Evolutionary conservation across 345 rosid genomes (phyloP), one percentile per base, ranked within the genome.

Genomic region (Pistacia atlantica): DNA sequence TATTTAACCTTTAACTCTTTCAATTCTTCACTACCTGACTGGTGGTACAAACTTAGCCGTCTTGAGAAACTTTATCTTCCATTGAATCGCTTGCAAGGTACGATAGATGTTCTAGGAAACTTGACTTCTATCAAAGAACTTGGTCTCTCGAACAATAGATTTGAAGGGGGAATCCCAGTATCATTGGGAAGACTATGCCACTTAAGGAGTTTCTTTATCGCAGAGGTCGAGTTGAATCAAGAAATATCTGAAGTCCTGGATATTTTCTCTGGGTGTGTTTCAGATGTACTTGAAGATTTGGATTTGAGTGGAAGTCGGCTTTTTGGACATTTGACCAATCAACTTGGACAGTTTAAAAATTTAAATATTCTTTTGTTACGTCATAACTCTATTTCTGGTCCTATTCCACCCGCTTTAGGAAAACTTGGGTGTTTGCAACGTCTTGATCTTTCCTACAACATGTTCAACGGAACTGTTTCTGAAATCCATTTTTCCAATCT

Each of bases 401-500:
- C 57, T 2, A 4, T 61, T 31, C 16, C 65, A 3, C 1, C 31
- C 0, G 11, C 65, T 11, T 31, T 28, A 22, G 65, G 65, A 31
- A 14, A 28, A 11, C 35, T 61, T 61, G n/a, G 58, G 37, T 1
- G 25, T 63, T 48, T 63, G 73, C 33, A 33, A 61, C 11, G 1
- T 61, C 65, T 61, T 3, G 42, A 20, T 28, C 42, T 11, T 54
- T 54, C 57, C 7, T 54, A 54, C 18, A 54, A 54, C 57, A 54
- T 12, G 18, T 54, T 54, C 18, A 65, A 37, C 1, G 68, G 68
- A 14, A 38, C 49, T 17, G 25, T 82, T 20, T 60, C 67, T 9
- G 81, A 73, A 64, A 68, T 33, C 8, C 80, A 81, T 73, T 82
- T 83, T 55, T 63, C 70, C 0, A 77, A 83, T 28, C 83, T 83